These are phyloP conservation scores for Candida endomychidarum DNA, from an alignment of 805 yeast species.

Conservation along the genomic window DNA sequence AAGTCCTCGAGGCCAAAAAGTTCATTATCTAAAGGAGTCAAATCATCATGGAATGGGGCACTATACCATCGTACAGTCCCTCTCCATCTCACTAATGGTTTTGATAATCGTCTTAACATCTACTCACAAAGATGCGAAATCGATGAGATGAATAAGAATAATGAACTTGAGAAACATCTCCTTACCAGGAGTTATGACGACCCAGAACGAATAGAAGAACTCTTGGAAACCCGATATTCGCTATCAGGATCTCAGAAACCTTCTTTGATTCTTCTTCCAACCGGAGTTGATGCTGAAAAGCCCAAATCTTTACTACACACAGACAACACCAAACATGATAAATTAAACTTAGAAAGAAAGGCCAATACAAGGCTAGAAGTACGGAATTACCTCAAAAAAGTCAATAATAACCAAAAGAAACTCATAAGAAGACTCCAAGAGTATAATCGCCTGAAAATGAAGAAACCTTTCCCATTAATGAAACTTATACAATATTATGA, in stretches of 20 bases:
- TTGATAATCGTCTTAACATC: neutral
- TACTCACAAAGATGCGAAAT: neutral
- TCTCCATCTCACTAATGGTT: neutral
- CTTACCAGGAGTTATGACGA: constrained; percentile 45
- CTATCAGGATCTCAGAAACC: constrained; percentile 48
- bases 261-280: constrained; percentile 39
- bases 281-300: constrained; percentile 25
- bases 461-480: constrained; percentile 24
- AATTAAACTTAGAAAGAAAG: constrained; percentile 20
- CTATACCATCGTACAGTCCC: constrained; percentile 10
- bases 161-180: constrained; percentile 46
- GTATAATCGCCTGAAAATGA: constrained; percentile 23
- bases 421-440: constrained; percentile 37
- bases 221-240: constrained; percentile 48
- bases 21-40: constrained; percentile 32
- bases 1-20: constrained; percentile 39
- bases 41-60: constrained; percentile 42
- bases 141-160: constrained; percentile 39
- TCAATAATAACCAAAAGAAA: constrained; percentile 39
- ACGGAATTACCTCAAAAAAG: constrained; percentile 38
- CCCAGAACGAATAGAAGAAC: constrained; percentile 35
- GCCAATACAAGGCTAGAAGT: constrained; percentile 41
- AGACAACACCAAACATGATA: constrained; percentile 11
- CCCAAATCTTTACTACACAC: constrained; percentile 20
- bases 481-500: constrained; percentile 25